Evolutionary conservation across 2,329 filamentous ascomycete genomes (phyloP).

Genomic region (Xylaria multiplex): DNA sequence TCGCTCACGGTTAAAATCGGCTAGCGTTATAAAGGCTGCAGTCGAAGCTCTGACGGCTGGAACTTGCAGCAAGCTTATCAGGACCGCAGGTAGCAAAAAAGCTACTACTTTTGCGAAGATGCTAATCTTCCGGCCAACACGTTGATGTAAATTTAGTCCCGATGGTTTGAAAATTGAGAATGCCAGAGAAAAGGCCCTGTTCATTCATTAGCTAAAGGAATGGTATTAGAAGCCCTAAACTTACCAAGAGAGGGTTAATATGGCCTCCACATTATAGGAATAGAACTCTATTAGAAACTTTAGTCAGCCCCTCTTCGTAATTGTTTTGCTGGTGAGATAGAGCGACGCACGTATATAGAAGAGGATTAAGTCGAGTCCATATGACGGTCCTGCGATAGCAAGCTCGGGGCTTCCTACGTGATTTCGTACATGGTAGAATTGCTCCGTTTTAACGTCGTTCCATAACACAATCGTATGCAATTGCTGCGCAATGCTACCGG

Average conservation of each 20-base stretch:
- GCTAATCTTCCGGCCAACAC: slow-evolving; percentile 42
- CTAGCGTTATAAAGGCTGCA: slow-evolving; percentile 49
- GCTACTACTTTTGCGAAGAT: slow-evolving; percentile 50
- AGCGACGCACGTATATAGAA: slow-evolving; percentile 59
- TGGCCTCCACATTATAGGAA: slow-evolving; percentile 60
- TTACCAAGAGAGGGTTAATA: slow-evolving; percentile 59
- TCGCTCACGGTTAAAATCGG: slow-evolving; percentile 53
- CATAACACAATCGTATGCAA: slow-evolving; percentile 54
- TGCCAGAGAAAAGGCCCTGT: slow-evolving; percentile 53
- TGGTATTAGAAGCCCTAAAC: slow-evolving; percentile 10
- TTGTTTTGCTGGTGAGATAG: accelerated
- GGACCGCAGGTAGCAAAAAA: slow-evolving; percentile 50
- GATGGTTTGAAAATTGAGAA: slow-evolving; percentile 50
- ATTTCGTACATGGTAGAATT: slow-evolving; percentile 51
- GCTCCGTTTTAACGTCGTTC: slow-evolving; percentile 53
- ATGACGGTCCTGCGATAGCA: slow-evolving; percentile 55
- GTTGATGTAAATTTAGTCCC: slow-evolving; percentile 43
- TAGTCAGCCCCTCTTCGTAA: background rate
- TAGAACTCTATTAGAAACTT: slow-evolving; percentile 55
- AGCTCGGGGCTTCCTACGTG: slow-evolving; percentile 54
- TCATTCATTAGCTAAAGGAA: slow-evolving; percentile 5
- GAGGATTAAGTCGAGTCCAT: slow-evolving; percentile 54
- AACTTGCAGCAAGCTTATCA: slow-evolving; percentile 50
- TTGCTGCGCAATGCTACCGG: slow-evolving; percentile 56
- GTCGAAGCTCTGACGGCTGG: slow-evolving; percentile 44